phyloP scores from a whole-genome alignment of 2,329 filamentous ascomycete species.

The Phialophora verrucosa region DNA sequence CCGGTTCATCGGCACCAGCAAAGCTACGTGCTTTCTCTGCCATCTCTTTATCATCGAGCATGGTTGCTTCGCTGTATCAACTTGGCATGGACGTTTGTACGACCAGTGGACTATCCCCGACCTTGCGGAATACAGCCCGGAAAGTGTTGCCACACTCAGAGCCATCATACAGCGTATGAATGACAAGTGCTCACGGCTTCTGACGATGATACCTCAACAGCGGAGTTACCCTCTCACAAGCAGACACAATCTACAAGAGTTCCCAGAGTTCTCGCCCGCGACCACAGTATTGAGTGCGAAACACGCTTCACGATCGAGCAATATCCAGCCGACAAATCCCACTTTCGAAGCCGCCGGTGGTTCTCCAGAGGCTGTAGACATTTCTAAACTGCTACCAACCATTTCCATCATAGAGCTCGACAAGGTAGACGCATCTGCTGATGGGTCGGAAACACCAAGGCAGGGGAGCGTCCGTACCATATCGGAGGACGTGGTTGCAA shows the following conservation, averaged over 20 bases:
- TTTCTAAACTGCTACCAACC: neutral
- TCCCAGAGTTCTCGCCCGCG: constrained; percentile 15
- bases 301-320: neutral
- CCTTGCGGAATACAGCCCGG: constrained; percentile 26
- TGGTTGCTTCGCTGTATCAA: constrained; percentile 25
- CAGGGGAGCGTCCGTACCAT: neutral
- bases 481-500: neutral
- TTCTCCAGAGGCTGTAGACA: neutral
- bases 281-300: constrained; percentile 10
- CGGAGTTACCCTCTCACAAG: constrained; percentile 17
- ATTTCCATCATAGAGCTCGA: neutral
- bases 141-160: constrained; percentile 10
- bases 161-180: constrained; percentile 20
- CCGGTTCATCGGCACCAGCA: constrained; percentile 37
- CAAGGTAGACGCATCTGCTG: neutral
- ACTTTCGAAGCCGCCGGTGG: neutral
- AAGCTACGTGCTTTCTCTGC: constrained; percentile 40
- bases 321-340: neutral
- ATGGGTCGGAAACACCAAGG: neutral
- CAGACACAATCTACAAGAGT: constrained; percentile 19
- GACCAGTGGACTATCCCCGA: constrained; percentile 40
- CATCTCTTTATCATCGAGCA: constrained; percentile 36
- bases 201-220: neutral
- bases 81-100: constrained; percentile 38
- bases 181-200: constrained; percentile 4